phyloP scores from a whole-genome alignment of 1,284 basidiomycete species.

The Thelephora terrestris region DNA sequence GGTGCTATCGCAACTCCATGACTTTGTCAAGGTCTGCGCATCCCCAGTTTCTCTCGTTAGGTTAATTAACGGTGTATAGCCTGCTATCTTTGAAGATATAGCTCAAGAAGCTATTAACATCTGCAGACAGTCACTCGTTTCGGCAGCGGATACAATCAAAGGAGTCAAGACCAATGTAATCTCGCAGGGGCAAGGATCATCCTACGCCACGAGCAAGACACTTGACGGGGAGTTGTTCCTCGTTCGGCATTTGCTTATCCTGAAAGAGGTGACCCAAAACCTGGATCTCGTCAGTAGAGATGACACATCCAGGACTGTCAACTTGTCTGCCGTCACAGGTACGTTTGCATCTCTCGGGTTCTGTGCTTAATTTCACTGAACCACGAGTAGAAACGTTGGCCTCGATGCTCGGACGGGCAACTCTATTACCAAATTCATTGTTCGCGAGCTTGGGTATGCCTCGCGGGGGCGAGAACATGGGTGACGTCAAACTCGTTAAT shows the following conservation, averaged over 20 bases:
- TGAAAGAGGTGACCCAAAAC: constrained; percentile 80
- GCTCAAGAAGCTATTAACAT: constrained; percentile 82
- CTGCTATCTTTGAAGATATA: constrained; percentile 87
- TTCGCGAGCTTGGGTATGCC: constrained; percentile 39
- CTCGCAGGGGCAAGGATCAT: constrained; percentile 33
- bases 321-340: constrained; percentile 47
- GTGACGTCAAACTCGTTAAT: constrained; percentile 55
- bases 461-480: constrained; percentile 48
- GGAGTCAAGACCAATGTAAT: background rate
- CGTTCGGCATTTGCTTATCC: constrained; percentile 78
- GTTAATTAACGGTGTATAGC: constrained; percentile 32
- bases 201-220: constrained; percentile 12
- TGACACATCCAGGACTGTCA: constrained; percentile 22
- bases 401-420: constrained; percentile 63
- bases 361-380: constrained; percentile 5
- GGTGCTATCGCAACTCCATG: constrained; percentile 80
- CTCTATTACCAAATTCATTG: constrained; percentile 58
- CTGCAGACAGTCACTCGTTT: constrained; percentile 69
- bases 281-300: constrained; percentile 54
- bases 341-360: constrained; percentile 11
- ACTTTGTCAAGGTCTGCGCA: constrained; percentile 74
- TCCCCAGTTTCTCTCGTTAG: background rate
- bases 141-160: constrained; percentile 57
- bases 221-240: constrained; percentile 78
- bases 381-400: constrained; percentile 53